phyloP scores from a whole-genome alignment of 768 basidiomycete species.

The Mycena galericulata region DNA sequence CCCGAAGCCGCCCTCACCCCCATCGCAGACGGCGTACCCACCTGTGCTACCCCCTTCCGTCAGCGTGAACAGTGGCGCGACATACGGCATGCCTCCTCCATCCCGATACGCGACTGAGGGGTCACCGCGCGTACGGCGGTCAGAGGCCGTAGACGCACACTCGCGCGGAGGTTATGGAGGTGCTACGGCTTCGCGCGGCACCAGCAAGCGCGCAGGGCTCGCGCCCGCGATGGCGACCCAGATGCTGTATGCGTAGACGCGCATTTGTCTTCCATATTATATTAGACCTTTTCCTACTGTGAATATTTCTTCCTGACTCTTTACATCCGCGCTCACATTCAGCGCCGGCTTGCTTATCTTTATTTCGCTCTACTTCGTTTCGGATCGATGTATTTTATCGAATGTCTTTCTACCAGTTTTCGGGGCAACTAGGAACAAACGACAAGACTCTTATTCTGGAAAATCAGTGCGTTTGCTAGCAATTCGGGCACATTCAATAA shows the following conservation, averaged over 20 bases:
- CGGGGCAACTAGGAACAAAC: no score
- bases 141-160: neutral
- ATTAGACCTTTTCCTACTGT: neutral
- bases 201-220: conserved; percentile 14
- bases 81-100: neutral
- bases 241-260: neutral
- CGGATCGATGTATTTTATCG: neutral
- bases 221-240: conserved; percentile 11
- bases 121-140: neutral
- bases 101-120: neutral
- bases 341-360: neutral
- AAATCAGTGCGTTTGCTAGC: no score
- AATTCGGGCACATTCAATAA: no score
- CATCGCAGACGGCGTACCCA: neutral
- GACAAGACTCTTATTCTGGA: no score
- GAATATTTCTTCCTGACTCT: neutral
- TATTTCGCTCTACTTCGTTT: neutral
- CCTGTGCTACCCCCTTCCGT: neutral
- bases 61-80: neutral
- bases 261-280: neutral
- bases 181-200: neutral
- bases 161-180: neutral
- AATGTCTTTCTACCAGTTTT: neutral
- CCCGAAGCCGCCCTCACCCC: neutral
- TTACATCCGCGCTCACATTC: neutral